A percentile compares a stretch with the other conserved stretches of the same genome.
Evolutionary conservation across 257 asterid genomes (phyloP).

Genomic region (Leonotis leonurus): DNA sequence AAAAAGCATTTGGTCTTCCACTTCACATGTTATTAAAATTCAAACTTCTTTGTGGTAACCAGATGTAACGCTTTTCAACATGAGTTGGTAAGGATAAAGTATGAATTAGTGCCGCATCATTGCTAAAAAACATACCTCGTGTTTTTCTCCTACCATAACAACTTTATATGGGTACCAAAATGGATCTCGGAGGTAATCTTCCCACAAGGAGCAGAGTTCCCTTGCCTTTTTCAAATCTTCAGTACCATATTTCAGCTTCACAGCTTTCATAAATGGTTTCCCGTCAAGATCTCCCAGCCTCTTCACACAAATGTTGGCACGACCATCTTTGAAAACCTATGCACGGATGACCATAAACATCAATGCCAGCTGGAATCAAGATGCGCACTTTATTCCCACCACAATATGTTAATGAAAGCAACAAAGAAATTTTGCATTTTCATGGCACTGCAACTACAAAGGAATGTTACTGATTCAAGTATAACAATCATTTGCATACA

Average conservation of each 20-base stretch:
- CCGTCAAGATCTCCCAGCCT: constrained; percentile 62
- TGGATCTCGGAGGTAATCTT: constrained; percentile 61
- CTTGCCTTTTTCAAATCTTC: constrained; percentile 32
- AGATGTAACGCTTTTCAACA: neutral
- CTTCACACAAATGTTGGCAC: constrained; percentile 55
- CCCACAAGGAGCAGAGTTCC: constrained; percentile 50
- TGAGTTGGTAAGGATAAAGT: neutral
- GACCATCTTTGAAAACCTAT: constrained; percentile 39
- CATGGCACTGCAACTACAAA: neutral
- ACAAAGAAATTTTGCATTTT: neutral
- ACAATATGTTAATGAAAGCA: neutral
- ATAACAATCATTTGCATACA: neutral
- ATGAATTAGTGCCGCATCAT: neutral
- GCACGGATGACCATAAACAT: neutral
- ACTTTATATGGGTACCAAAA: constrained; percentile 73
- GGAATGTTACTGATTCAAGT: neutral
- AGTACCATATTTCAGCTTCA: constrained; percentile 29
- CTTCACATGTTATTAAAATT: neutral
- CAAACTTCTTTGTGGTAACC: neutral
- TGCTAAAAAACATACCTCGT: constrained; percentile 39
- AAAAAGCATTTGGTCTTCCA: neutral
- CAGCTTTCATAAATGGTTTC: constrained; percentile 40
- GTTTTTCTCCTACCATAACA: constrained; percentile 39
- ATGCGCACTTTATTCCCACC: neutral
- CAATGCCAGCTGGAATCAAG: neutral